Conservation (phyloP, 352 stramenopile genomes). For the Phytophthora europaea region DNA sequence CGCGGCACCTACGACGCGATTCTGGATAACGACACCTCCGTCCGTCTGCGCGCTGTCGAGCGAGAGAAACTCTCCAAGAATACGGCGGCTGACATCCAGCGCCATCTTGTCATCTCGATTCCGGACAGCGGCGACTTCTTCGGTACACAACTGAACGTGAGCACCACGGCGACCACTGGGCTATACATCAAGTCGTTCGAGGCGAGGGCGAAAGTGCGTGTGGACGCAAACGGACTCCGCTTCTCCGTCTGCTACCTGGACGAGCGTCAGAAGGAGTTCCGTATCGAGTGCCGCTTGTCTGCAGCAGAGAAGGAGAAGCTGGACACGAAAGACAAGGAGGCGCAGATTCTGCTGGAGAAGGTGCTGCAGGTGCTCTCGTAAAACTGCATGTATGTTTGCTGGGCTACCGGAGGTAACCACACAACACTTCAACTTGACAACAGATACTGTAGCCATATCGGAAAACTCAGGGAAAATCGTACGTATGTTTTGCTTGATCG, state of each 20-base stretch:
- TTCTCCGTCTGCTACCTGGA: slow-evolving; percentile 42
- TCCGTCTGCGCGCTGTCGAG: slow-evolving; percentile 41
- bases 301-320: slow-evolving; percentile 29
- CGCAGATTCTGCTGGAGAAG: slow-evolving; percentile 39
- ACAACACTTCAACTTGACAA: slow-evolving; percentile 35
- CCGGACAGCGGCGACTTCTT: slow-evolving; percentile 32
- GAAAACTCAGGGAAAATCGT: slow-evolving; percentile 30
- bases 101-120: slow-evolving; percentile 34
- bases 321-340: slow-evolving; percentile 31
- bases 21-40: slow-evolving; percentile 40
- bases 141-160: slow-evolving; percentile 28
- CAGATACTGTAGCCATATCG: slow-evolving; percentile 39
- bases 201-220: slow-evolving; percentile 30
- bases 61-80: slow-evolving; percentile 25
- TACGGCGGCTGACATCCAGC: slow-evolving; percentile 25
- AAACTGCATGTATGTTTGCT: background rate
- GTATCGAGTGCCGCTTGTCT: slow-evolving; percentile 42
- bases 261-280: slow-evolving; percentile 38
- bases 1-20: slow-evolving; percentile 45
- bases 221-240: slow-evolving; percentile 30
- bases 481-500: slow-evolving; percentile 17
- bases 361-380: slow-evolving; percentile 38
- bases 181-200: slow-evolving; percentile 36
- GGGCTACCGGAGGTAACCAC: background rate
- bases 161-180: slow-evolving; percentile 17